Evolutionary conservation across 2,329 filamentous ascomycete species (phyloP).

Genomic region (Thermothelomyces thermophilus): DNA sequence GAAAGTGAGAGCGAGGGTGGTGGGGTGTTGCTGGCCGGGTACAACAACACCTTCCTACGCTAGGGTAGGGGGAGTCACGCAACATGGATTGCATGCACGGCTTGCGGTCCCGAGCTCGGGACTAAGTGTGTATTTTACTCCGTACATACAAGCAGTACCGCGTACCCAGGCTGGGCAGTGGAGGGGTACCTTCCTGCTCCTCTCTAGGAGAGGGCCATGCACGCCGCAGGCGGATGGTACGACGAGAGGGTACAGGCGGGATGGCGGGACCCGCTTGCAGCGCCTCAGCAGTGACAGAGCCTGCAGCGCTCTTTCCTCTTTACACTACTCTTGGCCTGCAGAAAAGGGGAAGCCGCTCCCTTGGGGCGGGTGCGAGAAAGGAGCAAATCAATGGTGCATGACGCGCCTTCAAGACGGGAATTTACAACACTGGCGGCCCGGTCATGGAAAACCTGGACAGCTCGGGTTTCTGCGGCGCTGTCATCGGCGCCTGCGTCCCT

Average conservation of each 20-base stretch:
- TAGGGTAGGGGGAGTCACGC: too few relatives aligned
- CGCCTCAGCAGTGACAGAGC: slow-evolving; percentile 10
- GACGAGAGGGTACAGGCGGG: slow-evolving; percentile 3
- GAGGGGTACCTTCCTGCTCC: not conserved
- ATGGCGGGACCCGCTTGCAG: slow-evolving; percentile 10
- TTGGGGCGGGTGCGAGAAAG: slow-evolving; percentile 2
- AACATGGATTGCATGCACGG: slow-evolving; percentile 4
- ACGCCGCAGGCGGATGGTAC: slow-evolving; percentile 9
- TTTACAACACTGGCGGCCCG: not conserved
- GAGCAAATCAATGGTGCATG: not conserved
- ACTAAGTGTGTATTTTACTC: too few relatives aligned
- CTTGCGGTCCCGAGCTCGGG: slow-evolving; percentile 11
- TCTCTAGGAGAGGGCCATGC: not conserved
- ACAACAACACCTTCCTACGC: too few relatives aligned
- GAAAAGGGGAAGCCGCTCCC: slow-evolving; percentile 1
- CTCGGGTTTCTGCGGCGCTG: slow-evolving; percentile 14
- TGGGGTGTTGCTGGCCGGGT: slow-evolving; percentile 39
- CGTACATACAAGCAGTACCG: not conserved
- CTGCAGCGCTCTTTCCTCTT: slow-evolving; percentile 8
- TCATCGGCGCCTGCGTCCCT: slow-evolving; percentile 5
- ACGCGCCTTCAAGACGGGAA: not conserved
- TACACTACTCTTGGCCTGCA: slow-evolving; percentile 7
- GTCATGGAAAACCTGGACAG: not conserved
- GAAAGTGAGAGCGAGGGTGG: slow-evolving; percentile 35
- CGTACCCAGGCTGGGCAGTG: not conserved